Percentiles rank a stretch among this genome's conserved stretches.
Evolutionary conservation across 2,329 filamentous ascomycete species (phyloP).

Genomic region (Aspergillus sp.): DNA sequence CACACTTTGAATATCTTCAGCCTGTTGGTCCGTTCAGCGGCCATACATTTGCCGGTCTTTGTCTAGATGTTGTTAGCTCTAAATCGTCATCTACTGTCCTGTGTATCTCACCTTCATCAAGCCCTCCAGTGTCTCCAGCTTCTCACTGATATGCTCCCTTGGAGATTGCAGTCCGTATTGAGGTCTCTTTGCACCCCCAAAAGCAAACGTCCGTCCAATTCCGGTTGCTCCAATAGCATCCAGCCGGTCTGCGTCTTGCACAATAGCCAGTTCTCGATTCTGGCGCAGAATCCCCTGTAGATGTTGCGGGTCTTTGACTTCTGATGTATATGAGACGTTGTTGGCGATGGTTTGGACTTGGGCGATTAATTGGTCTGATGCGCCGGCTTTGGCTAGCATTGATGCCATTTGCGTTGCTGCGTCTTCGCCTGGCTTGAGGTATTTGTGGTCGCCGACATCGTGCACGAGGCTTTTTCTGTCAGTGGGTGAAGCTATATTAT

Average conservation of each 20-base stretch:
- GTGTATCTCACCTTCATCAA: constrained; percentile 44
- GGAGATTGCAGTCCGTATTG: constrained; percentile 56
- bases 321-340: constrained; percentile 73
- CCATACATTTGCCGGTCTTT: constrained; percentile 46
- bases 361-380: constrained; percentile 49
- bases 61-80: constrained; percentile 34
- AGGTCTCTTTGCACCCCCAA: constrained; percentile 55
- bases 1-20: constrained; percentile 47
- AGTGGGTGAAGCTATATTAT: not conserved
- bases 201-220: constrained; percentile 73
- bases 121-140: constrained; percentile 60
- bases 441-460: constrained; percentile 85
- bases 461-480: constrained; percentile 57
- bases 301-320: constrained; percentile 58
- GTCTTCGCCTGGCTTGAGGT: constrained; percentile 42
- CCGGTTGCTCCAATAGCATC: constrained; percentile 87
- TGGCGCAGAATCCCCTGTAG: constrained; percentile 58
- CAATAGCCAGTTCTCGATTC: constrained; percentile 69
- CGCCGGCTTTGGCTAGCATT: constrained; percentile 24
- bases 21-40: constrained; percentile 44
- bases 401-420: not conserved
- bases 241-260: constrained; percentile 90
- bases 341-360: constrained; percentile 68
- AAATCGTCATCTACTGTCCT: not conserved
- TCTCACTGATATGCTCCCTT: constrained; percentile 72